Evolutionary conservation across 495 filamentous ascomycete species (phyloP).

Genomic region (Letharia columbiana): DNA sequence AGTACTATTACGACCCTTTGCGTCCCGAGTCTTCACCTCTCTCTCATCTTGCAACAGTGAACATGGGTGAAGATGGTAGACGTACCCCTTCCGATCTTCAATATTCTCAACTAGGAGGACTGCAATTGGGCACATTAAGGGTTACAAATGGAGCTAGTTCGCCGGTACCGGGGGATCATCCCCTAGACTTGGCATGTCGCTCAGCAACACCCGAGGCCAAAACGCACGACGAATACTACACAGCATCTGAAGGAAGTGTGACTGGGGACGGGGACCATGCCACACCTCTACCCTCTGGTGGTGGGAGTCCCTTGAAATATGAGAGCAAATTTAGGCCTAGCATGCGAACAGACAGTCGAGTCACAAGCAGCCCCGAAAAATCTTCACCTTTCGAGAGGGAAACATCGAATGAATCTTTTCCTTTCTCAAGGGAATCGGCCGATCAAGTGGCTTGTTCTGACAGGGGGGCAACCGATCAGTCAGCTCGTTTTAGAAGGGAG

Average conservation of each 20-base stretch:
- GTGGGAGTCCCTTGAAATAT: not conserved
- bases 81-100: slow-evolving; percentile 37
- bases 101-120: slow-evolving; percentile 42
- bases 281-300: not conserved
- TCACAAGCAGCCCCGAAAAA: not conserved
- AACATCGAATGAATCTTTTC: not conserved
- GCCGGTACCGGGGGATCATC: slow-evolving; percentile 36
- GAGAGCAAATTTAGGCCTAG: not conserved
- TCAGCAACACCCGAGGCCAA: slow-evolving; percentile 10
- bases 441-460: not conserved
- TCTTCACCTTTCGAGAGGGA: not conserved
- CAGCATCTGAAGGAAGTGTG: slow-evolving; percentile 20
- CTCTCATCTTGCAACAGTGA: slow-evolving; percentile 21
- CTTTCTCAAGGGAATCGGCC: not conserved
- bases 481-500: not conserved
- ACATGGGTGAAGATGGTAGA: slow-evolving; percentile 22
- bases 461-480: not conserved
- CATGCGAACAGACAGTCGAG: not conserved
- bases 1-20: slow-evolving; percentile 25
- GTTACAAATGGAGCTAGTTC: slow-evolving; percentile 42
- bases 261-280: slow-evolving; percentile 1
- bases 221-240: slow-evolving; percentile 16
- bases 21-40: slow-evolving; percentile 23
- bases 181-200: slow-evolving; percentile 11
- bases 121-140: slow-evolving; percentile 42